These are phyloP conservation scores for Elongisporangium anandrum DNA, from an alignment of 352 stramenopile species.

Conservation along the genomic window DNA sequence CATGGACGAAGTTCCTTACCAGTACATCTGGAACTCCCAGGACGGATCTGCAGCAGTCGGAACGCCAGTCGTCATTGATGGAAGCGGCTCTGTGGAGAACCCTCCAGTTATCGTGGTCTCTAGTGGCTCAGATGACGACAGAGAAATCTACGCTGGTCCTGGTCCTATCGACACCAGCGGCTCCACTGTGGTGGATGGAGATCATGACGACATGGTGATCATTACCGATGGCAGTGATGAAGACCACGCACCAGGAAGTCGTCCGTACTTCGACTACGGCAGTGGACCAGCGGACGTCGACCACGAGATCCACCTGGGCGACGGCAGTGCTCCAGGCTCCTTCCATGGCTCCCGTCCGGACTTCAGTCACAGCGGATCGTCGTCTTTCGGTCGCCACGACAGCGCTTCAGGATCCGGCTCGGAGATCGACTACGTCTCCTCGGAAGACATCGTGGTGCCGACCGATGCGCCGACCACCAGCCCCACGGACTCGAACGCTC, in stretches of 20 bases:
- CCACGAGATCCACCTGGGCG: not conserved
- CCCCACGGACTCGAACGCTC: not conserved
- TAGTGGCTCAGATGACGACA: too few relatives aligned
- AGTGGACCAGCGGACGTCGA: not conserved
- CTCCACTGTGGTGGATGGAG: too few relatives aligned
- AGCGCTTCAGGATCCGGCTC: not conserved
- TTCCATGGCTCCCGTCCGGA: not conserved
- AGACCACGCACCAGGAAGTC: not conserved
- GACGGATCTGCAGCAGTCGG: too few relatives aligned
- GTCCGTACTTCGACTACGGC: not conserved
- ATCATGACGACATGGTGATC: too few relatives aligned
- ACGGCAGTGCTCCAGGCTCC: not conserved
- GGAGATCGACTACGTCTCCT: not conserved
- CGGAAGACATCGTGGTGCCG: not conserved
- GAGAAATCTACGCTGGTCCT: too few relatives aligned
- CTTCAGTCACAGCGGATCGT: not conserved
- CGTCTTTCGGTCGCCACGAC: not conserved
- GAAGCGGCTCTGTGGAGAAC: too few relatives aligned
- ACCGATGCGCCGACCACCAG: not conserved
- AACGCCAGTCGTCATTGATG: too few relatives aligned
- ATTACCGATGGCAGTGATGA: not conserved
- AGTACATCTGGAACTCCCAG: too few relatives aligned
- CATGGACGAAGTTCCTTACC: too few relatives aligned
- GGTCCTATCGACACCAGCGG: too few relatives aligned
- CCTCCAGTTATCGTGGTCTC: too few relatives aligned